A percentile compares a stretch with the other conserved stretches of the same genome.
These are phyloP conservation scores for Saccharomyces uvarum DNA, from an alignment of 1,139 yeast species.

Conservation along the genomic window DNA sequence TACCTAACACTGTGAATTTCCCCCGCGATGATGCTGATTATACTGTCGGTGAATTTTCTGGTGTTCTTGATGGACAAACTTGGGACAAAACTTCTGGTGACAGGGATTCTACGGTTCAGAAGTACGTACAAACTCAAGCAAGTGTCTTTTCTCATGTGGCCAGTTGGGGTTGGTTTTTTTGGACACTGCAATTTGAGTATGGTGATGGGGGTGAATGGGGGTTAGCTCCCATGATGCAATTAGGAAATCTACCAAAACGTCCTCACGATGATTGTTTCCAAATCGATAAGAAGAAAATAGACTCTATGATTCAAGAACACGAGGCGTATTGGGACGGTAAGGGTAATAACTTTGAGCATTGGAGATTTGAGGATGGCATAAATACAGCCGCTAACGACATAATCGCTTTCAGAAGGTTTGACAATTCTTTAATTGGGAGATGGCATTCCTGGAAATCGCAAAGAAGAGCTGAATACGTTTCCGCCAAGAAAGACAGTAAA, in stretches of 20 bases:
- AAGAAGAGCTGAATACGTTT: constrained; percentile 51
- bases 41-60: constrained; percentile 83
- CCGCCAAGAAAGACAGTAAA: constrained; percentile 46
- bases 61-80: constrained; percentile 69
- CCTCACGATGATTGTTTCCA: constrained; percentile 34
- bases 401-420: constrained; percentile 54
- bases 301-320: constrained; percentile 43
- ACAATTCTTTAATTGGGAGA: constrained; percentile 70
- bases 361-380: constrained; percentile 74
- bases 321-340: constrained; percentile 56
- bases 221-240: constrained; percentile 64
- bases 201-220: constrained; percentile 99
- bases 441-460: constrained; percentile 55
- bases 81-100: constrained; percentile 53
- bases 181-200: constrained; percentile 81
- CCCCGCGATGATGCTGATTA: constrained; percentile 55
- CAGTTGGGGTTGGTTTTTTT: constrained; percentile 67
- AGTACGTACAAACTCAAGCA: constrained; percentile 42
- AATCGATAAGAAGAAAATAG: constrained; percentile 39
- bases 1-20: constrained; percentile 46
- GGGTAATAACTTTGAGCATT: constrained; percentile 66
- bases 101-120: constrained; percentile 40
- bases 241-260: constrained; percentile 47
- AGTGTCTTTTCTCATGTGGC: constrained; percentile 45
- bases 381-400: constrained; percentile 69